Conservation (phyloP, 2,329 filamentous ascomycete species). For the Aspergillus sp. region DNA sequence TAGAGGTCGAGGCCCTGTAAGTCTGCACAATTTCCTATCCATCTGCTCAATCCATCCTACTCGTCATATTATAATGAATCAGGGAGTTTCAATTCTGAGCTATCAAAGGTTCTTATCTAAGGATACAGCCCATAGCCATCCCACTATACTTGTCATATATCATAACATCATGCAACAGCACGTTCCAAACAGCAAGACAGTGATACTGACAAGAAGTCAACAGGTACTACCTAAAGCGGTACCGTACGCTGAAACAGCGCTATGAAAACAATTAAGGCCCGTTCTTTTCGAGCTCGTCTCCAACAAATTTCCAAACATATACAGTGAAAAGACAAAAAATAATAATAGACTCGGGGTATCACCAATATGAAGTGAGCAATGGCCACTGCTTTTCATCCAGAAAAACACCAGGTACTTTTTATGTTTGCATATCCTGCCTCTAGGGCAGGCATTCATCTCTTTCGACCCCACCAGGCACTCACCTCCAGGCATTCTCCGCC, state of each 20-base stretch:
- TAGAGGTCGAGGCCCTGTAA: conserved; percentile 90
- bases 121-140: neutral
- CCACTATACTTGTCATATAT: conserved; percentile 1
- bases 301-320: conserved; percentile 13
- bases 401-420: conserved; percentile 24
- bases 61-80: too few relatives aligned
- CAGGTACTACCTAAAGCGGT: conserved; percentile 89
- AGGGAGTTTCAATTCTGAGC: too few relatives aligned
- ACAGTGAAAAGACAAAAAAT: conserved; percentile 14
- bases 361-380: conserved; percentile 33
- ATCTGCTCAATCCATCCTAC: neutral
- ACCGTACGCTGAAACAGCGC: conserved; percentile 76
- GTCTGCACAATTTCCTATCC: conserved; percentile 24
- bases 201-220: conserved; percentile 20
- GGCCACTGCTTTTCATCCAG: conserved; percentile 21
- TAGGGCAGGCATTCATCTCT: conserved; percentile 34
- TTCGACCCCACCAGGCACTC: conserved; percentile 61
- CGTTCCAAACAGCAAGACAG: neutral
- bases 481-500: conserved; percentile 79
- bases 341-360: conserved; percentile 28
- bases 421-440: conserved; percentile 5
- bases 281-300: conserved; percentile 5
- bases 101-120: too few relatives aligned
- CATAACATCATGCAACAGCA: conserved; percentile 4
- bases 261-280: conserved; percentile 53